A percentile compares a stretch with the other conserved stretches of the same genome.
phyloP scores from a whole-genome alignment of 2,329 filamentous ascomycete species.

The Zelopaecilomyces penicillatus region DNA sequence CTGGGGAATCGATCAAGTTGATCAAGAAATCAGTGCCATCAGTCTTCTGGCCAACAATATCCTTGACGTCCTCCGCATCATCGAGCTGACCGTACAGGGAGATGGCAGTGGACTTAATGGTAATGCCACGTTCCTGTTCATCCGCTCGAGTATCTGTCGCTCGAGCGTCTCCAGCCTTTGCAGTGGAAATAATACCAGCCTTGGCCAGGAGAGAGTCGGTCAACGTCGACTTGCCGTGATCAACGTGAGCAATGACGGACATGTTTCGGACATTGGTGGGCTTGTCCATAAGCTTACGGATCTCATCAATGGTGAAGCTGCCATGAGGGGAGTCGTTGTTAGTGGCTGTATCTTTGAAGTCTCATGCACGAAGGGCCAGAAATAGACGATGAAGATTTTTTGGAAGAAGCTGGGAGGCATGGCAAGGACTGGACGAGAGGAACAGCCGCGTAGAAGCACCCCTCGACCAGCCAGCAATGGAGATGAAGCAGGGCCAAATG shows the following conservation, averaged over 20 bases:
- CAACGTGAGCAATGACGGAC: constrained; percentile 99
- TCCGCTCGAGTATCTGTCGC: constrained; percentile 96
- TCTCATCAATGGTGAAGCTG: constrained; percentile 98
- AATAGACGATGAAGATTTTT: no score
- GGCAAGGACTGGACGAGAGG: no score
- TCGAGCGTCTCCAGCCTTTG: constrained; percentile 91
- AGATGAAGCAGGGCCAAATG: no score
- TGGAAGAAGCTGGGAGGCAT: no score
- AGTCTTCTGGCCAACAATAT: constrained; percentile 80
- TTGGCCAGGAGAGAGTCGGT: constrained; percentile 99
- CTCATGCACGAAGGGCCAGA: no score
- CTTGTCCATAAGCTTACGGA: constrained; percentile 71
- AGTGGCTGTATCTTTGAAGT: constrained; percentile 27
- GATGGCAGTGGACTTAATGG: constrained; percentile 99
- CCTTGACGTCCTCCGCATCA: constrained; percentile 82
- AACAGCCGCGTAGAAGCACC: no score
- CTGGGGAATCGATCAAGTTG: constrained; percentile 99
- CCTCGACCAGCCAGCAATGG: no score
- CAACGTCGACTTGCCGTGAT: constrained; percentile 99
- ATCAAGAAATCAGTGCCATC: constrained; percentile 96
- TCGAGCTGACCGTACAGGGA: constrained; percentile 85
- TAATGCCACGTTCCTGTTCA: constrained; percentile 99
- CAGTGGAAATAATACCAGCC: constrained; percentile 98
- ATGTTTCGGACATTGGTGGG: constrained; percentile 80
- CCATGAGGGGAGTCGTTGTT: constrained; percentile 33